These are phyloP conservation scores for Aspergillus affinis DNA, from an alignment of 495 filamentous ascomycete genomes.

Conservation along the genomic window DNA sequence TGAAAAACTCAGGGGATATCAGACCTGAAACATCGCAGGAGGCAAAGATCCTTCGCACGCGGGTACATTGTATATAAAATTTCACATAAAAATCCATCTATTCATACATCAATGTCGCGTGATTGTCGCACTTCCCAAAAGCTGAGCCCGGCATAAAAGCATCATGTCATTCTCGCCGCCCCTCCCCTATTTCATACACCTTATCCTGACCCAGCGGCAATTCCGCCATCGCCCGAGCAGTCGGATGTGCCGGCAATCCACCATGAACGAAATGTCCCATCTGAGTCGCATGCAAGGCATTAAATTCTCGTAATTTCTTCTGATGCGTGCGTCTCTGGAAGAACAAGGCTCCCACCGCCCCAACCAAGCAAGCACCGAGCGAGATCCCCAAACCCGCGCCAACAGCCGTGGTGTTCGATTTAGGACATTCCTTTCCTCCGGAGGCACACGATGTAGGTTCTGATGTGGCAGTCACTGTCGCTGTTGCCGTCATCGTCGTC, in stretches of 20 bases:
- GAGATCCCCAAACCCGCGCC: not conserved
- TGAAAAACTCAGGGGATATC: no score
- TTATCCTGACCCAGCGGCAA: not conserved
- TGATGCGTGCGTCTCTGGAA: constrained; percentile 3
- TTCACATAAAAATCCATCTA: no score
- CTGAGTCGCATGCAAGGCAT: not conserved
- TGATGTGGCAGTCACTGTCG: not conserved
- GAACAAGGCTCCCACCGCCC: not conserved
- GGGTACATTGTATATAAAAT: no score
- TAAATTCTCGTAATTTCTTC: not conserved
- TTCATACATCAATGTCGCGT: no score
- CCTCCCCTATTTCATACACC: not conserved
- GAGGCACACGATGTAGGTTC: not conserved
- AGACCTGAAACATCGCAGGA: no score
- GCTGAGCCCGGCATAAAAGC: no score
- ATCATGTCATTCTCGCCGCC: not conserved
- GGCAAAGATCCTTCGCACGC: no score
- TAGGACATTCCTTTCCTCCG: not conserved
- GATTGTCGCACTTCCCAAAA: no score
- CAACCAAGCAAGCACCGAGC: constrained; percentile 1
- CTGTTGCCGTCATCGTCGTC: not conserved
- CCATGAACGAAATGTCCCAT: not conserved
- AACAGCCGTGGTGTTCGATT: not conserved
- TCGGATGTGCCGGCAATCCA: not conserved
- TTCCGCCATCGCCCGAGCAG: not conserved